Percentiles rank a stretch among this genome's conserved stretches.
phyloP scores from a whole-genome alignment of 2,329 filamentous ascomycete species.

The Apiospora marii region DNA sequence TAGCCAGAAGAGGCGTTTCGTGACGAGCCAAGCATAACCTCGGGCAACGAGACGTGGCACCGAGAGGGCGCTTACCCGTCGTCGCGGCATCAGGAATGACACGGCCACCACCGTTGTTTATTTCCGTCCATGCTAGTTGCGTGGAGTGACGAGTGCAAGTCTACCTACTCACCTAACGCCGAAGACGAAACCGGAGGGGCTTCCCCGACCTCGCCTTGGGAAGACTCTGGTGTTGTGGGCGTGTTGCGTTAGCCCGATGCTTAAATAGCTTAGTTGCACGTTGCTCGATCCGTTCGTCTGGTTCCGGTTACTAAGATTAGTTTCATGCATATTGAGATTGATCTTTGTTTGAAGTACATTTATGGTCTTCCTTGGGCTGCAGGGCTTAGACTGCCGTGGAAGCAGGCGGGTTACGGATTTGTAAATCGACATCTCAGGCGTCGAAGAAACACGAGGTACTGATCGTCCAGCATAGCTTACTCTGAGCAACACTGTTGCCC shows the following conservation, averaged over 20 bases:
- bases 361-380: background rate
- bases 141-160: background rate
- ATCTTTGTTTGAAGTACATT: background rate
- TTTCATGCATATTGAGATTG: background rate
- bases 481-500: too few relatives aligned
- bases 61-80: background rate
- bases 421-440: too few relatives aligned
- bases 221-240: background rate
- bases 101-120: background rate
- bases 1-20: background rate
- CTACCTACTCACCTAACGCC: background rate
- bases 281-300: background rate
- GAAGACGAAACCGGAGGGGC: too few relatives aligned
- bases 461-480: too few relatives aligned
- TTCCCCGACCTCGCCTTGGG: background rate
- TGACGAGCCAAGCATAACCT: background rate
- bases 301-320: slow-evolving; percentile 13
- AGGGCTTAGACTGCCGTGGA: background rate
- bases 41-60: background rate
- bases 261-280: background rate
- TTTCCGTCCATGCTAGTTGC: background rate
- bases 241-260: background rate
- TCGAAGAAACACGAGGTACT: too few relatives aligned
- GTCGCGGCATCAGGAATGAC: background rate
- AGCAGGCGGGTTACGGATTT: too few relatives aligned